Evolutionary conservation across 768 basidiomycete genomes (phyloP), one percentile per base, ranked within the genome.

Genomic region (Bullera alba): DNA sequence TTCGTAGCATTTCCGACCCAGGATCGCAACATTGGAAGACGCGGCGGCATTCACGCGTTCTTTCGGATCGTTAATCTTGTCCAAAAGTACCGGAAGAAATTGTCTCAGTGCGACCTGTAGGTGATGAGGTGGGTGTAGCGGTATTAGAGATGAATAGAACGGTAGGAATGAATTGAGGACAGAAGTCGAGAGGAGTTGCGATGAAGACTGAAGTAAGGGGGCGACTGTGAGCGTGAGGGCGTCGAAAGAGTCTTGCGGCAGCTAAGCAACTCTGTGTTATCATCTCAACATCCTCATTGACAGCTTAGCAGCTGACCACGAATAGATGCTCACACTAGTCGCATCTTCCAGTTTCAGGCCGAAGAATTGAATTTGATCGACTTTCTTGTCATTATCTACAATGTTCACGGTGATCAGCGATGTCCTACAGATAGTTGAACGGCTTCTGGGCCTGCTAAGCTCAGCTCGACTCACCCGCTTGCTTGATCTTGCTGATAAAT

Each of bases 301-400:
- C n/a, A n/a, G n/a, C n/a, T n/a, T n/a, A n/a, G n/a, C n/a, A n/a
- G n/a, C n/a, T n/a, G n/a, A n/a, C n/a, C n/a, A n/a, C n/a, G n/a
- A n/a, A n/a, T n/a, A n/a, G n/a, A n/a, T 1, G 51, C 61, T 27
- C 22, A 67, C 70, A 34, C 57, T 53, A 14, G 34, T 8, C 0
- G 60, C 59, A 8, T 61, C 61, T 30, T 69, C 70, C 14, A 71
- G 53, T 23, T 58, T 53, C 19, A 69, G 39, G 4, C 63, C 61
- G 30, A 71, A 69, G 29, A 65, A 51, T 32, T 71, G 70, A 17
- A 71, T 55, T 37, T 65, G 59, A 54, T 71, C 70, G 5, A 69
- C 61, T 43, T 68, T 71, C 50, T 64, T 65, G 48, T 64, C 63
- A 3, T 54, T 34, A 34, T 67, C 68, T 70, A 26, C 29, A 48